Conservation (phyloP, 441 rosid genomes). For the Gossypium gossypioides region DNA sequence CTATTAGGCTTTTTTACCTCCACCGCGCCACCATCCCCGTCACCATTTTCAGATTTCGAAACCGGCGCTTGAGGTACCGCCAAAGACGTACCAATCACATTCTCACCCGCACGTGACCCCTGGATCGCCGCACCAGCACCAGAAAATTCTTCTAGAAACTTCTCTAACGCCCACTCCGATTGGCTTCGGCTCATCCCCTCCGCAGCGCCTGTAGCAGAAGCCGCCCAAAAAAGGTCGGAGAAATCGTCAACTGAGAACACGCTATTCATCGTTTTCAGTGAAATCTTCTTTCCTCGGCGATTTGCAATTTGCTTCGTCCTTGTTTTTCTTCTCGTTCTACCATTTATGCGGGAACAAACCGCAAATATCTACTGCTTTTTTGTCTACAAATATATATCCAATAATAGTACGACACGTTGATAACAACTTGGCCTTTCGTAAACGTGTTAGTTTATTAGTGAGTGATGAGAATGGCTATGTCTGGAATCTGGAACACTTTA, state of each 20-base stretch:
- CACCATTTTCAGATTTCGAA: conserved; percentile 26
- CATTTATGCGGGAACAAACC: not conserved
- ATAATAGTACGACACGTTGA: not conserved
- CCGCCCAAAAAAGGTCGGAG: conserved; percentile 54
- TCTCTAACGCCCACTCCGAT: conserved; percentile 68
- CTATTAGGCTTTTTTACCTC: conserved; percentile 27
- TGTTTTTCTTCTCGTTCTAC: not conserved
- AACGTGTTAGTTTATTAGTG: not conserved
- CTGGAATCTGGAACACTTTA: not conserved
- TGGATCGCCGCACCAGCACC: conserved; percentile 23
- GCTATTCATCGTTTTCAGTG: conserved; percentile 29
- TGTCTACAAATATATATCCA: not conserved
- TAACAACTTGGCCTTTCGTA: not conserved
- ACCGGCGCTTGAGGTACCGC: conserved; percentile 28
- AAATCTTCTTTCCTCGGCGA: not conserved
- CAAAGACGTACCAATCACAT: conserved; percentile 28
- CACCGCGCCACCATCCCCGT: conserved; percentile 24
- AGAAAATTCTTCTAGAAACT: conserved; percentile 43
- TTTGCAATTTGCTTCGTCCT: too few relatives aligned
- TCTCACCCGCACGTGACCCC: conserved; percentile 22
- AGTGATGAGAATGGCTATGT: not conserved
- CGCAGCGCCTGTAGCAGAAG: conserved; percentile 19
- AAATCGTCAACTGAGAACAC: conserved; percentile 63
- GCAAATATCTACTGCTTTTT: not conserved
- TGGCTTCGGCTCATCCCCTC: conserved; percentile 32